Conservation (phyloP, 2,329 filamentous ascomycete genomes). For the Calonectria fujianensis region DNA sequence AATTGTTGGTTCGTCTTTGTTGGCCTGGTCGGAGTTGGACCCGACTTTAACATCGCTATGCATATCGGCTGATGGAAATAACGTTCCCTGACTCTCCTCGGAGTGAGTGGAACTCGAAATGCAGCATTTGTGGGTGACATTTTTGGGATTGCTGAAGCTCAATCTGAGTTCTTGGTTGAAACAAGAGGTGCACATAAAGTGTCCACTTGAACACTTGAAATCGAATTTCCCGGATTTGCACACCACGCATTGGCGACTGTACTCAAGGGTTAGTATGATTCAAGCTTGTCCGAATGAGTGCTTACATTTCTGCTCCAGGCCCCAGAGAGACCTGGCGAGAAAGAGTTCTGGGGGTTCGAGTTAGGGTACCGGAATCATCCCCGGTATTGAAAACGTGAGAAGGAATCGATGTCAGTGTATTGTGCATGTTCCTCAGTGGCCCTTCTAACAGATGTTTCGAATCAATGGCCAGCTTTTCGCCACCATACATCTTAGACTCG, state of each 20-base stretch:
- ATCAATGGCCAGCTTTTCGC: background rate
- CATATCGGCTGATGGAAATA: no score
- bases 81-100: background rate
- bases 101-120: background rate
- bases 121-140: conserved; percentile 19
- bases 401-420: no score
- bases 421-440: background rate
- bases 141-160: background rate
- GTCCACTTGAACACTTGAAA: background rate
- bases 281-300: no score
- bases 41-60: background rate
- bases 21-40: no score
- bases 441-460: background rate
- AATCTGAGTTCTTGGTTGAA: background rate
- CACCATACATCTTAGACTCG: background rate
- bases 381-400: no score
- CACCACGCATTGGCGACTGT: background rate
- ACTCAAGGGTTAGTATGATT: background rate
- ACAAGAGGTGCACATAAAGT: background rate
- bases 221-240: background rate
- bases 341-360: background rate
- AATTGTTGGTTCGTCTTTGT: background rate
- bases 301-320: background rate
- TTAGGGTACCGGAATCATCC: background rate
- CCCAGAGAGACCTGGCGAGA: background rate